These are phyloP conservation scores for Myriosclerotinia duriaeana DNA, from an alignment of 2,329 filamentous ascomycete genomes.

Conservation along the genomic window DNA sequence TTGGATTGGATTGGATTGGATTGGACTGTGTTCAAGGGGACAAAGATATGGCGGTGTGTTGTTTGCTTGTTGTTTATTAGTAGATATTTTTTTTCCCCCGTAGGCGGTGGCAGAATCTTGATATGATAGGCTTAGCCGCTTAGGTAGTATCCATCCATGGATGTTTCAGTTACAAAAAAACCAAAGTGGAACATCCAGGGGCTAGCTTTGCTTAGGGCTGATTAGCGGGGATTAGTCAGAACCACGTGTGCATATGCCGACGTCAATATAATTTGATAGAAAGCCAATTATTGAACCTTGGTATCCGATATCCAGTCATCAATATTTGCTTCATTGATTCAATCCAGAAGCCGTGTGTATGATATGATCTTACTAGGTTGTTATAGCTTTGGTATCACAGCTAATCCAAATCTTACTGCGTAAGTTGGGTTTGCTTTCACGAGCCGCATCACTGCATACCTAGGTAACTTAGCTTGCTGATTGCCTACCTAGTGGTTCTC, in stretches of 20 bases:
- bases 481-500: neutral
- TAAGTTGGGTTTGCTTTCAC: slow-evolving; percentile 2
- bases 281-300: neutral
- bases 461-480: neutral
- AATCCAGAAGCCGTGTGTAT: neutral
- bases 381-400: neutral
- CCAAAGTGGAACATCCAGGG: neutral
- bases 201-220: slow-evolving; percentile 12
- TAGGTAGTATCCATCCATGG: too few relatives aligned
- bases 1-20: neutral
- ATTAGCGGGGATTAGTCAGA: slow-evolving; percentile 17
- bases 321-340: neutral
- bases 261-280: slow-evolving; percentile 4
- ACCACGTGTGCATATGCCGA: slow-evolving; percentile 2
- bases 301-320: neutral
- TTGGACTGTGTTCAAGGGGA: slow-evolving; percentile 11
- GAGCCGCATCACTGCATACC: neutral
- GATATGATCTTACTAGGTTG: neutral
- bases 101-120: slow-evolving; percentile 12
- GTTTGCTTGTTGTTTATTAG: slow-evolving; percentile 5
- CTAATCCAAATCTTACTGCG: neutral
- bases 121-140: neutral
- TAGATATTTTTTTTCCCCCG: neutral
- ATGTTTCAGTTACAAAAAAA: neutral
- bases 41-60: slow-evolving; percentile 20